A percentile compares a stretch with the other conserved stretches of the same genome.
These are phyloP conservation scores for Boechera divaricarpa DNA, from an alignment of 345 rosid species.

Conservation along the genomic window DNA sequence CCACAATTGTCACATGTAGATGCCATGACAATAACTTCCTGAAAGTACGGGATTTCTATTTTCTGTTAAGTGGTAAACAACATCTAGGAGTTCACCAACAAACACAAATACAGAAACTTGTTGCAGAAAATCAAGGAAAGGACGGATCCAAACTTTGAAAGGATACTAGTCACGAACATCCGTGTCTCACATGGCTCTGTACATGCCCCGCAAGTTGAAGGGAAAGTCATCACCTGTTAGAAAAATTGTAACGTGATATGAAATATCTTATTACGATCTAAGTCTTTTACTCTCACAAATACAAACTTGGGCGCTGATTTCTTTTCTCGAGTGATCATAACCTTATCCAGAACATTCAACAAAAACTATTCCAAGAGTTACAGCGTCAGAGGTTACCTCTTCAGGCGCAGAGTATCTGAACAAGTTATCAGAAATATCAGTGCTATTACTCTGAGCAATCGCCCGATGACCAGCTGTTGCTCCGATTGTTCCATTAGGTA, in stretches of 20 bases:
- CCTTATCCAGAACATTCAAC: not conserved
- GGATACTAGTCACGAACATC: conserved; percentile 61
- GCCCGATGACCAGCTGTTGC: conserved; percentile 84
- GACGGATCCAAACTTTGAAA: conserved; percentile 6
- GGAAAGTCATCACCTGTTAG: conserved; percentile 56
- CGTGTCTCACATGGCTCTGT: conserved; percentile 50
- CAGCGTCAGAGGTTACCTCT: conserved; percentile 57
- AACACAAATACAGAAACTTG: not conserved
- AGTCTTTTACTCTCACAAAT: not conserved
- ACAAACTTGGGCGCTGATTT: not conserved
- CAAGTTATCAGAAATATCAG: conserved; percentile 77
- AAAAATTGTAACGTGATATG: conserved; percentile 12
- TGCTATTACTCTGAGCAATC: conserved; percentile 86
- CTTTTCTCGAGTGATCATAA: not conserved
- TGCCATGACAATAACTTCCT: conserved; percentile 99
- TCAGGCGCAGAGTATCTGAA: conserved; percentile 87
- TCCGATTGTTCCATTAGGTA: conserved; percentile 85
- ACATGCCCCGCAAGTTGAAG: conserved; percentile 59
- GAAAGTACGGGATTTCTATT: conserved; percentile 91
- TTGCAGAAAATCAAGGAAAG: not conserved
- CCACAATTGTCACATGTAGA: conserved; percentile 89
- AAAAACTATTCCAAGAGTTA: conserved; percentile 1
- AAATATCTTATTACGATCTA: conserved; percentile 6
- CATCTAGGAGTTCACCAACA: conserved; percentile 27
- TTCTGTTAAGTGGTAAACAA: conserved; percentile 53